Conservation (phyloP, 1,139 yeast species). For the Blastobotrys malaysiensis region DNA sequence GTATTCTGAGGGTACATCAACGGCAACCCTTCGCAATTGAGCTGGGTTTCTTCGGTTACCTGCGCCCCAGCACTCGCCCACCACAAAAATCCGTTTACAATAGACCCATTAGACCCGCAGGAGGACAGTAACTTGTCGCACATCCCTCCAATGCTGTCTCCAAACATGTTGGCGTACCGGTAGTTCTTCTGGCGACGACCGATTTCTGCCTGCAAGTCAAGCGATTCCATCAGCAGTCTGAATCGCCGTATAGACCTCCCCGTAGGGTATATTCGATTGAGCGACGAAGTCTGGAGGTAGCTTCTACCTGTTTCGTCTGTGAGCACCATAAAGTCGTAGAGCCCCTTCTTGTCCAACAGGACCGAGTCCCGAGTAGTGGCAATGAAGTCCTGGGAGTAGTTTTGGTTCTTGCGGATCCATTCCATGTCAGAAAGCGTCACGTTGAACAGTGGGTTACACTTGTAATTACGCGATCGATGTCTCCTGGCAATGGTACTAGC, state of each 20-base stretch:
- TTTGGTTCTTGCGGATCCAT: constrained; percentile 15
- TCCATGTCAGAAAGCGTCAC: constrained; percentile 55
- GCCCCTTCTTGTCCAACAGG: constrained; percentile 45
- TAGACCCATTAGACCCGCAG: constrained; percentile 6
- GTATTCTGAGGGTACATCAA: not conserved
- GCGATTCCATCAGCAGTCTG: constrained; percentile 21
- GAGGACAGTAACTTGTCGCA: constrained; percentile 4
- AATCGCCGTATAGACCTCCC: constrained; percentile 29
- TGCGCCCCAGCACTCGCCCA: constrained; percentile 81
- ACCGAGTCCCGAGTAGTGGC: constrained; percentile 74
- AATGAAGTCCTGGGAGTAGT: constrained; percentile 39
- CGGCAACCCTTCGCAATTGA: constrained; percentile 25
- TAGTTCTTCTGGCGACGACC: constrained; percentile 1
- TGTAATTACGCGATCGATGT: constrained; percentile 13
- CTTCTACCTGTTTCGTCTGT: constrained; percentile 5
- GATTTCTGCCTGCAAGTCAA: constrained; percentile 22
- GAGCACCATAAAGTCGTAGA: constrained; percentile 46
- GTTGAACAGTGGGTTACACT: constrained; percentile 38
- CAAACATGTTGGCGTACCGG: constrained; percentile 7
- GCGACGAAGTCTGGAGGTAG: constrained; percentile 5
- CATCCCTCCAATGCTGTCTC: constrained; percentile 7
- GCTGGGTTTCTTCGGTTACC: constrained; percentile 36
- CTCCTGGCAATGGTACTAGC: constrained; percentile 18
- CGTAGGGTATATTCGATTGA: constrained; percentile 17
- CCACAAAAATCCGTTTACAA: constrained; percentile 55